Percentiles rank a stretch among this genome's conserved stretches.
Conservation (phyloP, 2,329 filamentous ascomycete genomes). For the Periglandula ipomoeae region DNA sequence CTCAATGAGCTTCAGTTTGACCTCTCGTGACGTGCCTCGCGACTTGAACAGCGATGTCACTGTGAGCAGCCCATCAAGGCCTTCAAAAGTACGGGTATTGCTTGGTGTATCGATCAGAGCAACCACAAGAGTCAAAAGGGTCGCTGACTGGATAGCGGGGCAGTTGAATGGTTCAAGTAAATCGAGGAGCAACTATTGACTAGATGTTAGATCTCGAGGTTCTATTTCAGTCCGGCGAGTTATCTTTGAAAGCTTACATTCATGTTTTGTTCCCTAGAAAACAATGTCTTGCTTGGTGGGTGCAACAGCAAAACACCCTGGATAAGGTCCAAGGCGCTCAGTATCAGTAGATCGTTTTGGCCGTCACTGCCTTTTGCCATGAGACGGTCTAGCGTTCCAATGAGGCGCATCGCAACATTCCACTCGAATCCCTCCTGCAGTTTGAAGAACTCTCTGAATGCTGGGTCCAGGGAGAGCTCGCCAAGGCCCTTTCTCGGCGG, state of each 20-base stretch:
- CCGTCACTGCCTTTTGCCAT: conserved; percentile 75
- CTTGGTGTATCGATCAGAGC: conserved; percentile 76
- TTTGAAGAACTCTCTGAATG: conserved; percentile 93
- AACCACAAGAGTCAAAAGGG: conserved; percentile 81
- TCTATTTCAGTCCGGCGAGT: not conserved
- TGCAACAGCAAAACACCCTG: conserved; percentile 85
- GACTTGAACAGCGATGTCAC: conserved; percentile 91
- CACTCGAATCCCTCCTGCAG: conserved; percentile 95
- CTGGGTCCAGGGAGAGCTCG: conserved; percentile 70
- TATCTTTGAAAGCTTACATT: conserved; percentile 48
- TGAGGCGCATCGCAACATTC: conserved; percentile 84
- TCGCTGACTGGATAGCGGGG: conserved; percentile 82
- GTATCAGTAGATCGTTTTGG: conserved; percentile 79
- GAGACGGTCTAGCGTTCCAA: conserved; percentile 76
- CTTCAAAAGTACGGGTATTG: conserved; percentile 88
- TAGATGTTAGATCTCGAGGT: not conserved
- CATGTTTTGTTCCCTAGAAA: conserved; percentile 88
- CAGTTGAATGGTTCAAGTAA: conserved; percentile 89
- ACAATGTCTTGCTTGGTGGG: conserved; percentile 78
- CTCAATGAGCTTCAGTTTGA: conserved; percentile 93
- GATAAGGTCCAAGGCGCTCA: conserved; percentile 78
- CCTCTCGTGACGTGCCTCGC: conserved; percentile 72
- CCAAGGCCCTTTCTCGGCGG: conserved; percentile 51
- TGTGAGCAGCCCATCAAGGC: conserved; percentile 81
- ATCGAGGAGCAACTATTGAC: conserved; percentile 69